Conservation (phyloP, 129 eudicot species). For the Helichrysum umbraculigerum region DNA sequence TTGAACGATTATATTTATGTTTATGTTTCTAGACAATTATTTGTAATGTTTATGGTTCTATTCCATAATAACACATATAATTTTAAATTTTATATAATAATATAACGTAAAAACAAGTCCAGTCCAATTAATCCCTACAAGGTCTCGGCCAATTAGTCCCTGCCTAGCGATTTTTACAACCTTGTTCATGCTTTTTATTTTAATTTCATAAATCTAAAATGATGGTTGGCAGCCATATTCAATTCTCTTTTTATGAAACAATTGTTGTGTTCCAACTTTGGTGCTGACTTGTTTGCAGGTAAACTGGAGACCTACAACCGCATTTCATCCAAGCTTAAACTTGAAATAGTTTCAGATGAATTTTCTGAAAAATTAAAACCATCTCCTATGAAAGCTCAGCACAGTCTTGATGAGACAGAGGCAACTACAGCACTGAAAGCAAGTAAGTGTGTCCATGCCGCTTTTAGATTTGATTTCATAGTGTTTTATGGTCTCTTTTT, state of each 20-base stretch:
- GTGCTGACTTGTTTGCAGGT: conserved; percentile 45
- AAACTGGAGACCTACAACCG: conserved; percentile 66
- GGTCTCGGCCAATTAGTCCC: too few relatives aligned
- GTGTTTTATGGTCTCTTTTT: background rate
- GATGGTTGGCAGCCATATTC: background rate
- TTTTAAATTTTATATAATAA: too few relatives aligned
- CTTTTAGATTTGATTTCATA: background rate
- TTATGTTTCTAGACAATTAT: too few relatives aligned
- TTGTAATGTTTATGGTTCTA: too few relatives aligned
- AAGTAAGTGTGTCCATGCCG: conserved; percentile 43
- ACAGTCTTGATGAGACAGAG: conserved; percentile 45
- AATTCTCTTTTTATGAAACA: background rate
- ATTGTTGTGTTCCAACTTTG: conserved; percentile 8
- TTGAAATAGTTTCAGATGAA: conserved; percentile 67
- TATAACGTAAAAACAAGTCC: too few relatives aligned
- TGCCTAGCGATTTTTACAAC: too few relatives aligned
- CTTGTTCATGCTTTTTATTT: background rate
- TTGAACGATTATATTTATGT: too few relatives aligned
- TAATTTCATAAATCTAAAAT: background rate
- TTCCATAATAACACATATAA: too few relatives aligned
- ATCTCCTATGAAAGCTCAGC: conserved; percentile 42
- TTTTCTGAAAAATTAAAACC: conserved; percentile 51
- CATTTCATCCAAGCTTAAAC: conserved; percentile 82
- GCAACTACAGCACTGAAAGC: conserved; percentile 48
- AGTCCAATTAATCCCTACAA: too few relatives aligned